Evolutionary conservation across 352 stramenopile species (phyloP), one percentile per base, ranked within the genome.

Genomic region (Thraustochytrium sp.): DNA sequence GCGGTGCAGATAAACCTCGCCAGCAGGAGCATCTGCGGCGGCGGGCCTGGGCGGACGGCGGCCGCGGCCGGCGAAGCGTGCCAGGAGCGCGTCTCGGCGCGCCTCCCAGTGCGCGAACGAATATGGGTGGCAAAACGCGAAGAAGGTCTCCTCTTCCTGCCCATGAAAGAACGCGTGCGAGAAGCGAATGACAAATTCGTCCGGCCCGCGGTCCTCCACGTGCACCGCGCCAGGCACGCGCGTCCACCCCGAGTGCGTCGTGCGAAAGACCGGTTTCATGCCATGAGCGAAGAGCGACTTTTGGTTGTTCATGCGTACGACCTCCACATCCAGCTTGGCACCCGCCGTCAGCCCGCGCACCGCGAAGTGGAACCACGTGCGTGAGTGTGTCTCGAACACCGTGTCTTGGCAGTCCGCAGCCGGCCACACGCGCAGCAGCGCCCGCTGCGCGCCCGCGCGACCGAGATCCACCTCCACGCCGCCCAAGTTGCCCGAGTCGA

Each of bases 91-190:
- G 29, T 49, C 42, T 5, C 93, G 55, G 13, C 87, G 82, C 2
- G 88, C 74, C 80, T 92, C 88, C n/a, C 85, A 76, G 46, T 88
- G 85, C 2, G 56, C 84, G 80, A 90, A 91, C 29, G 85, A 87
- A 53, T 88, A 90, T 31, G 89, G 89, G n/a, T 90, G 90, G 51
- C 86, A 91, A 74, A 91, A 91, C 59, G 89, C 89, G 42, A 92
- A 90, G 31, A 86, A 89, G 40, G 90, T 83, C 5, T 82, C 82
- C 54, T 90, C 87, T 11, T 40, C 16, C 11, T 21, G 61, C 23
- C 76, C 36, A 72, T 46, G 31, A 13, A 80, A 53, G 31, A 68
- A 80, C 1, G 31, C 26, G 51, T 80, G 68, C 31, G 68, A 61
- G 31, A 80, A 80, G 31, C 34, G 42, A 16, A 75, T 53, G 18